These are phyloP conservation scores for Diaporthe citriasiana DNA, from an alignment of 2,329 filamentous ascomycete genomes.

Conservation along the genomic window DNA sequence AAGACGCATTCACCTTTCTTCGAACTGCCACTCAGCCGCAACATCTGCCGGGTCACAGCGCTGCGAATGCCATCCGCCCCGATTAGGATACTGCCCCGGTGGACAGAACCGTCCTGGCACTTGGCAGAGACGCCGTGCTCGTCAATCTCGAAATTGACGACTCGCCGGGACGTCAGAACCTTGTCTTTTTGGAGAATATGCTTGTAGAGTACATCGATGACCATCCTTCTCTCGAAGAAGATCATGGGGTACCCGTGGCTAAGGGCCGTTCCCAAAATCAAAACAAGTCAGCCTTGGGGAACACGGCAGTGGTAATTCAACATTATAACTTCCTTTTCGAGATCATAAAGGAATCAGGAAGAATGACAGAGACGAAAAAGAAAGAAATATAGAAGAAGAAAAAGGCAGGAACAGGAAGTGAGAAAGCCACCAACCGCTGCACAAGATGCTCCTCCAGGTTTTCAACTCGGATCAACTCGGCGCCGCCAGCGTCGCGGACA, in stretches of 20 bases:
- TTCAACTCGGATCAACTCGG: neutral
- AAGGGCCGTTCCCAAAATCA: neutral
- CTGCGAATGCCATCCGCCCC: constrained; percentile 43
- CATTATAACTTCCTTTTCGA: no score
- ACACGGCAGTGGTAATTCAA: neutral
- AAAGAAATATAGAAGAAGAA: neutral
- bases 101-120: constrained; percentile 40
- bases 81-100: constrained; percentile 43
- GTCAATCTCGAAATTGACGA: constrained; percentile 48
- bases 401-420: neutral
- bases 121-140: neutral
- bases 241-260: constrained; percentile 51
- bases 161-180: constrained; percentile 49
- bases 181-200: constrained; percentile 52
- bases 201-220: constrained; percentile 53
- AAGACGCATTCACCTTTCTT: neutral
- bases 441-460: constrained; percentile 30
- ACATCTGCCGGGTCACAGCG: constrained; percentile 45
- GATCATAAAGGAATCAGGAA: no score
- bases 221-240: constrained; percentile 54
- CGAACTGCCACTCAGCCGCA: neutral
- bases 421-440: constrained; percentile 16
- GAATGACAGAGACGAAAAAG: neutral
- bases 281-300: neutral
- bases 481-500: constrained; percentile 24